Evolutionary conservation across 768 basidiomycete genomes (phyloP), one percentile per base, ranked within the genome.

Genomic region (Phaeotremella skinneri): DNA sequence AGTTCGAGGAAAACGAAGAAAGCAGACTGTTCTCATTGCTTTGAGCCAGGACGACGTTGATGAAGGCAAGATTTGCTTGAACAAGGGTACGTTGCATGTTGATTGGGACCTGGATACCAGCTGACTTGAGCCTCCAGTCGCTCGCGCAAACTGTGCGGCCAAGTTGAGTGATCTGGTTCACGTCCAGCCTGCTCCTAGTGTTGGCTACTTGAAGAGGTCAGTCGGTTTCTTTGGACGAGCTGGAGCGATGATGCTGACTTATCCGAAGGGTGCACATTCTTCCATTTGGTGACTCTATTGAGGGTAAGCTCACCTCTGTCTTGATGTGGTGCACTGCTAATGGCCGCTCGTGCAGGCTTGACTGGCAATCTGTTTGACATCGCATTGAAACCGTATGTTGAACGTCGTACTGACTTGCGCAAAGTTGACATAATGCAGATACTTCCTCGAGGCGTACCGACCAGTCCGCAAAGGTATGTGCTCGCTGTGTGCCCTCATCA

Each of bases 321-420:
- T 30, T 6, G 20, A 41, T 6, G 6, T 47, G 41, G 21, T 13
- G 27, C n/a, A 39, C 37, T 55, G 26, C 47, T 14, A 21, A n/a
- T 21, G 9, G 2, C 21, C 20, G 1, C n/a, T 2, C 31, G 29
- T 17, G 16, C 56, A 79, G 78, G 80, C 68, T 83, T 99, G 52
- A 93, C 90, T 67, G 96, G 96, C 34, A 98, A 99, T 81, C 84
- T 99, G 67, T 99, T 98, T 73, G 96, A 99, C 73, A 94, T 98
- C 50, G 98, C 93, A 80, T 85, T 99, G 62, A 96, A 81, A 82
- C 96, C 94, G 0, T 45, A 20, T 9, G 20, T 45, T n/a, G n/a
- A n/a, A n/a, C 43, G 13, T 6, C 21, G 23, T 45, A 14, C 23
- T 45, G 13, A 45, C 43, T 45, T 21, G 21, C 13, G 37, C 11